phyloP scores from a whole-genome alignment of 1,284 basidiomycete genomes.

The Thecaphora frezii region DNA sequence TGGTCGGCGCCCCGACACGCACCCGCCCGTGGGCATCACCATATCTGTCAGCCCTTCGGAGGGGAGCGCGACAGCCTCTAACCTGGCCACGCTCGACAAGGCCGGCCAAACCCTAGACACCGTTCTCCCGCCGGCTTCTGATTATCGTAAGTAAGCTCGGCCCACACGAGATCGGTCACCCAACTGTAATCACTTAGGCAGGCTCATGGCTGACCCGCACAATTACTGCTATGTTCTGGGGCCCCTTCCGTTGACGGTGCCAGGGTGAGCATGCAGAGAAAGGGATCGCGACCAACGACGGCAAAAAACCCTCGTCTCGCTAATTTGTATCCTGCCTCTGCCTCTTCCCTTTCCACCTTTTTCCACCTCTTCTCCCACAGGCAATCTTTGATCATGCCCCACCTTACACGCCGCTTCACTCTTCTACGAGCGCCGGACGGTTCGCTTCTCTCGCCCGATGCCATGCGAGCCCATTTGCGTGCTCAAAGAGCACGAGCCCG shows the following conservation, averaged over 20 bases:
- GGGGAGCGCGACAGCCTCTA: conserved; percentile 7
- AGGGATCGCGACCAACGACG: too few relatives aligned
- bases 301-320: too few relatives aligned
- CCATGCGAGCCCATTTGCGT: conserved; percentile 48
- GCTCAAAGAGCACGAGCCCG: conserved; percentile 48
- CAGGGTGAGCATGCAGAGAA: too few relatives aligned
- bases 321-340: too few relatives aligned
- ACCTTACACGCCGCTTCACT: conserved; percentile 50
- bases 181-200: too few relatives aligned
- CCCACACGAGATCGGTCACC: too few relatives aligned
- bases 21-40: not conserved
- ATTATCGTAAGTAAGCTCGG: conserved; percentile 28
- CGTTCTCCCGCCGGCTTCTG: conserved; percentile 37
- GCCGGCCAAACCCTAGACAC: conserved; percentile 18
- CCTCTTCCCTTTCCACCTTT: not conserved
- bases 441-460: conserved; percentile 48
- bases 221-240: too few relatives aligned
- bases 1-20: not conserved
- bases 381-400: conserved; percentile 54
- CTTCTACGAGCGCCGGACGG: conserved; percentile 47
- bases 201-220: too few relatives aligned
- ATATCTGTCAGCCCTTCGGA: conserved; percentile 6
- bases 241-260: too few relatives aligned
- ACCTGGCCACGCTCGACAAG: conserved; percentile 3
- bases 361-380: conserved; percentile 13